Conservation (phyloP, 352 stramenopile species). For the Pythium monospermum region DNA sequence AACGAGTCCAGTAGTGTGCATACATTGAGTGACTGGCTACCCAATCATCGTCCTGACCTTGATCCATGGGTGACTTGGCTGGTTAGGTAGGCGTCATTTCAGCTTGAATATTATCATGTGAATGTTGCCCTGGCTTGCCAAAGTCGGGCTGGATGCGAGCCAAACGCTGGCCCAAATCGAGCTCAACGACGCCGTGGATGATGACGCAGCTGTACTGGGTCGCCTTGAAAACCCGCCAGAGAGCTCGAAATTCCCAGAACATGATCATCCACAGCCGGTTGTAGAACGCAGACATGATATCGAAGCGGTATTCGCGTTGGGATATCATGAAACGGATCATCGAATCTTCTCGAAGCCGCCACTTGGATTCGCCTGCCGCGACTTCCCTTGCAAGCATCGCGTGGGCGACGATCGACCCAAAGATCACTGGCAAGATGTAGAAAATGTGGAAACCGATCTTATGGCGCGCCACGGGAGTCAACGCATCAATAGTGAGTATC, state of each 20-base stretch:
- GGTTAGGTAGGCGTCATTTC: no score
- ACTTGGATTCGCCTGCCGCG: background rate
- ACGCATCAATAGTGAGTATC: constrained; percentile 17
- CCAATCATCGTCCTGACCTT: no score
- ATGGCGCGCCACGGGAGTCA: constrained; percentile 10
- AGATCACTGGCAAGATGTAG: constrained; percentile 4
- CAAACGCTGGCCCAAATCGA: no score
- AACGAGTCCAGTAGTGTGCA: no score
- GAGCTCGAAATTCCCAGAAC: constrained; percentile 19
- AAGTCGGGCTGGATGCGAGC: no score
- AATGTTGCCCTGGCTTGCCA: no score
- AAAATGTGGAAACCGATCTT: constrained; percentile 11
- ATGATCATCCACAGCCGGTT: constrained; percentile 23
- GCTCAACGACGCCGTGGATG: constrained; percentile 21
- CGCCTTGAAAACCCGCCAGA: constrained; percentile 15
- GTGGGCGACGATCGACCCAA: constrained; percentile 4
- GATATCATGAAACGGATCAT: constrained; percentile 1
- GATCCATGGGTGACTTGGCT: no score
- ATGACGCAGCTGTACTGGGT: constrained; percentile 11
- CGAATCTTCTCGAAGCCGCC: constrained; percentile 4
- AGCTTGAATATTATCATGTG: no score
- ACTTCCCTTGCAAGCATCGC: constrained; percentile 4
- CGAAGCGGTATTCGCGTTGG: constrained; percentile 6
- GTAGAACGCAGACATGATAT: constrained; percentile 20
- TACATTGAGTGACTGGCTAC: no score